These are phyloP conservation scores for Tuber umbilicatum DNA, from an alignment of 495 filamentous ascomycete species.

Conservation along the genomic window DNA sequence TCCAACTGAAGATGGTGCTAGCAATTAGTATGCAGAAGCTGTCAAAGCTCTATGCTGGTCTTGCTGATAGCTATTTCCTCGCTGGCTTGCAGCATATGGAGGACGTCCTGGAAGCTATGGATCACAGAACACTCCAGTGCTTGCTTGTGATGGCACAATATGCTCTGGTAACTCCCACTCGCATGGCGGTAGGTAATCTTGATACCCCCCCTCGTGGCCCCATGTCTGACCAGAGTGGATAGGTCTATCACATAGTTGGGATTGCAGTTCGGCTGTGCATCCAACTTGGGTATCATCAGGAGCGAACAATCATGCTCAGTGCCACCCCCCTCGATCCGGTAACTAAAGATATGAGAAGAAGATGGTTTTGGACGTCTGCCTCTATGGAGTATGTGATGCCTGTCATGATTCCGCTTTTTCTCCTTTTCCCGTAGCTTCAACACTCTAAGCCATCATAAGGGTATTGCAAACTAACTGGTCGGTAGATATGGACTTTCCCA, in stretches of 20 bases:
- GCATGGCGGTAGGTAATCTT: constrained; percentile 57
- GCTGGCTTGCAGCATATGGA: constrained; percentile 77
- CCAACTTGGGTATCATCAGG: constrained; percentile 74
- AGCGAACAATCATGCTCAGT: constrained; percentile 65
- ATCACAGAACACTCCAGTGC: constrained; percentile 83
- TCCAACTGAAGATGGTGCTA: constrained; percentile 77
- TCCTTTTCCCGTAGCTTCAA: neutral
- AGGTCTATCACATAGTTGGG: constrained; percentile 78
- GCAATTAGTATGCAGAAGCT: constrained; percentile 89
- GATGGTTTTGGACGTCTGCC: constrained; percentile 76
- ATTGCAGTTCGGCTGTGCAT: constrained; percentile 78
- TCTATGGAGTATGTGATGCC: constrained; percentile 62
- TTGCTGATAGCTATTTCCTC: constrained; percentile 87
- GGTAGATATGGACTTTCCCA: constrained; percentile 62
- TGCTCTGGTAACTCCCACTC: constrained; percentile 80
- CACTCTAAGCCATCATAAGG: neutral
- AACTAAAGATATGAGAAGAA: constrained; percentile 78
- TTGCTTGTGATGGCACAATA: constrained; percentile 82
- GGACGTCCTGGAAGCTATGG: constrained; percentile 67
- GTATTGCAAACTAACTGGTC: neutral
- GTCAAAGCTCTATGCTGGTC: constrained; percentile 67
- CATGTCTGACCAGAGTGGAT: constrained; percentile 13
- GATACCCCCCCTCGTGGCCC: neutral
- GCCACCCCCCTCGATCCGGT: constrained; percentile 55
- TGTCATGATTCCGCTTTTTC: neutral